A percentile compares a stretch with the other conserved stretches of the same genome.
Conservation (phyloP, 345 rosid genomes). For the Salix brachista region DNA sequence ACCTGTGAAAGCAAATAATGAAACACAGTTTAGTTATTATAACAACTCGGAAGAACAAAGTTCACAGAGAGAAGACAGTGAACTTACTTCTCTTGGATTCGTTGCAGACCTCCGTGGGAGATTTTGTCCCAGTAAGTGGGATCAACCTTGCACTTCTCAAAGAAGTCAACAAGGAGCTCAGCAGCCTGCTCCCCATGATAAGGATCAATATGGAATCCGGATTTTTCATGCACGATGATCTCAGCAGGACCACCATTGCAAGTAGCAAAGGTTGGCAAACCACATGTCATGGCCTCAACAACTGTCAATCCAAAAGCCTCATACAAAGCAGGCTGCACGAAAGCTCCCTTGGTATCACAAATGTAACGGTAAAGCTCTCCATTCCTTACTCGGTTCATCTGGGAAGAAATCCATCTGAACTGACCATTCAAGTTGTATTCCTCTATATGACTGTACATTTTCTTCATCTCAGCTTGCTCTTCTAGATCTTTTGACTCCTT, state of each 20-base stretch:
- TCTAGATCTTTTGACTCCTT: constrained; percentile 87
- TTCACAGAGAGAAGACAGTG: not conserved
- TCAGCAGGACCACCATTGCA: constrained; percentile 95
- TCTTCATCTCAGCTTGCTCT: constrained; percentile 93
- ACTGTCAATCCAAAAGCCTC: constrained; percentile 91
- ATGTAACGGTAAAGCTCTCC: constrained; percentile 78
- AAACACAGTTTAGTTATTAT: not conserved
- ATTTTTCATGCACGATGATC: constrained; percentile 81
- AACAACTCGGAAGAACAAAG: not conserved
- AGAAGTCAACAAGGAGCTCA: constrained; percentile 62
- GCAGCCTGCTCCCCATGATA: constrained; percentile 88
- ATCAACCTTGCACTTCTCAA: constrained; percentile 58
- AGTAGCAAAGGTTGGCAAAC: constrained; percentile 81
- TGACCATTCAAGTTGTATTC: constrained; percentile 68
- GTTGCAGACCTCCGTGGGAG: constrained; percentile 69
- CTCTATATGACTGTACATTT: constrained; percentile 61
- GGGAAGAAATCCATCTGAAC: constrained; percentile 87
- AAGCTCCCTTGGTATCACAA: constrained; percentile 78
- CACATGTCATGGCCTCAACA: constrained; percentile 88
- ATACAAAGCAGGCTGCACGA: constrained; percentile 81
- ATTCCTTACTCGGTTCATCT: constrained; percentile 82
- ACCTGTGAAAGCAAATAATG: constrained; percentile 32
- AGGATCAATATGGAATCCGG: constrained; percentile 86
- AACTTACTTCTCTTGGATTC: constrained; percentile 79
- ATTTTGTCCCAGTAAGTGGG: constrained; percentile 71